These are phyloP conservation scores for Isabelozyma heimii DNA, from an alignment of 805 yeast genomes.

Conservation along the genomic window DNA sequence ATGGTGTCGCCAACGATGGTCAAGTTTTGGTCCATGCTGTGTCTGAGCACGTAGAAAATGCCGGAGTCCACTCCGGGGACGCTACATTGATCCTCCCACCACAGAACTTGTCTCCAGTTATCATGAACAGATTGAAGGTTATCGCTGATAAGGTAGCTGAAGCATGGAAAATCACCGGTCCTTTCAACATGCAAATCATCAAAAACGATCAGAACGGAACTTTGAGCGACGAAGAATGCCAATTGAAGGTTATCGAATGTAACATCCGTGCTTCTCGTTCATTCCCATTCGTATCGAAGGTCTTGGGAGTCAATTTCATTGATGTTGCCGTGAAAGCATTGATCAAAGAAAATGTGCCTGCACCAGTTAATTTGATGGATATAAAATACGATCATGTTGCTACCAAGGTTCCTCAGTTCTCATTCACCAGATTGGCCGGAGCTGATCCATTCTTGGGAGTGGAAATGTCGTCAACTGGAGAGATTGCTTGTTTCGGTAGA, in stretches of 20 bases:
- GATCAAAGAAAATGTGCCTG: slow-evolving; percentile 68
- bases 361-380: slow-evolving; percentile 81
- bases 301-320: slow-evolving; percentile 89
- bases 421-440: slow-evolving; percentile 94
- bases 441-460: slow-evolving; percentile 98
- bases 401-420: slow-evolving; percentile 95
- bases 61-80: slow-evolving; percentile 99
- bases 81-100: slow-evolving; percentile 96
- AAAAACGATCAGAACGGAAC: slow-evolving; percentile 64
- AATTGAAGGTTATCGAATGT: slow-evolving; percentile 95
- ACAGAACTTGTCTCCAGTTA: slow-evolving; percentile 63
- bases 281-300: slow-evolving; percentile 98
- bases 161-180: slow-evolving; percentile 96
- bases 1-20: slow-evolving; percentile 92
- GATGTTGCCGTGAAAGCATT: slow-evolving; percentile 91
- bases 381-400: slow-evolving; percentile 80
- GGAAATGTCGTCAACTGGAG: slow-evolving; percentile 99
- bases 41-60: slow-evolving; percentile 97
- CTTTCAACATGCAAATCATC: slow-evolving; percentile 97
- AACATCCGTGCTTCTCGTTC: slow-evolving; percentile 98
- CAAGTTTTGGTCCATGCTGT: slow-evolving; percentile 89
- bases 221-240: slow-evolving; percentile 51
- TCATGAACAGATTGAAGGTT: slow-evolving; percentile 72
- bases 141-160: slow-evolving; percentile 91
- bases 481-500: slow-evolving; percentile 93